Evolutionary conservation across 169 alveolate species (phyloP), one percentile per base, ranked within the genome.

Genomic region (Plasmodium malariae): DNA sequence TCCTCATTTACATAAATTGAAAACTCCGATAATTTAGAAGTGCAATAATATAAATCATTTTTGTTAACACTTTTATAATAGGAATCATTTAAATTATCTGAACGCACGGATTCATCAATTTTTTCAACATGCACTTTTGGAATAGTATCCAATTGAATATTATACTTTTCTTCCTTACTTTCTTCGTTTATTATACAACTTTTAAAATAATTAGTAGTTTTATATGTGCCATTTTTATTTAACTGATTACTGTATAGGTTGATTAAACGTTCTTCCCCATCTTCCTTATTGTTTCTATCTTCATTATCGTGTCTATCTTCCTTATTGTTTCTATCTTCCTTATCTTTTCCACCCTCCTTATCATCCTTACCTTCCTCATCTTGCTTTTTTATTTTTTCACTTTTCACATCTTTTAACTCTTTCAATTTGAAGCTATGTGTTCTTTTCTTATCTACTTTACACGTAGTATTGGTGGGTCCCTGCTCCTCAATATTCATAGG

Each of bases 11-110:
- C n/a, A n/a, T 78, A 5, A 2, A 48, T 40, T 11, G 67, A 78
- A 4, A 78, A 2, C 17, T 78, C 89, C 12, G 89, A 55, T 1
- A 34, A 51, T 24, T 78, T 78, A 9, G 59, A 43, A 24, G 60
- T 74, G 57, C 34, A 32, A 57, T 78, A 28, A 63, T 43, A 17
- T 37, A 45, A 43, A 28, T 43, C 43, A 19, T 78, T 63, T 36
- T 65, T 78, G 37, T 63, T 62, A 26, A 19, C 32, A 12, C 55
- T 26, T 12, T 21, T 63, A n/a, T 45, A 43, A 43, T 43, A 17
- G 0, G 34, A 40, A 37, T 78, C 89, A 17, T 12, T 45, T 45
- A 78, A 63, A 24, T 28, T 32, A 6, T 62, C 57, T 37, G 65
- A 36, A n/a, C 24, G 55, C 1, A 12, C 14, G 17, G 24, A 5